phyloP scores from a whole-genome alignment of 768 basidiomycete genomes.

The Lactarius akahatsu region DNA sequence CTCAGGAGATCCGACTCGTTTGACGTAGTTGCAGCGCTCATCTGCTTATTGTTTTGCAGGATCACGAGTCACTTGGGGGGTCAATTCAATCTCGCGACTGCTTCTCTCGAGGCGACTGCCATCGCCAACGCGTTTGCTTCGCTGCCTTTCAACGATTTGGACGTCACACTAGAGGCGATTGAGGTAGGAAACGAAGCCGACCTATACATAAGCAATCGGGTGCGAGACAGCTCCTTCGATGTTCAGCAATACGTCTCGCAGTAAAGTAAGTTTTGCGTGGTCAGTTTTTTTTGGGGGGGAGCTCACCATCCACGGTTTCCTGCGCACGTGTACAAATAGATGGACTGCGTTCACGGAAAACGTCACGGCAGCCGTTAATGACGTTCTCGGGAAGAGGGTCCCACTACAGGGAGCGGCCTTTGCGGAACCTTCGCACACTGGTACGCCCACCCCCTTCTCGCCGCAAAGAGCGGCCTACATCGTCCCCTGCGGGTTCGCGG shows the following conservation, averaged over 20 bases:
- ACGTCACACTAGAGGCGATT: conserved; percentile 54
- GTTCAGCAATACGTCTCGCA: conserved; percentile 48
- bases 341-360: conserved; percentile 55
- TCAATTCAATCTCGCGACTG: conserved; percentile 48
- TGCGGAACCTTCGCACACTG: conserved; percentile 47
- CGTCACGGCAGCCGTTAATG: conserved; percentile 42
- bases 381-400: conserved; percentile 39
- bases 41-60: conserved; percentile 37
- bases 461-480: conserved; percentile 54
- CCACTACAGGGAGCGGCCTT: conserved; percentile 52
- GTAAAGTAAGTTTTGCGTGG: conserved; percentile 38
- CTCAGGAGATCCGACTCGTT: neutral
- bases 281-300: neutral
- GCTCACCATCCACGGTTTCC: neutral
- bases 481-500: conserved; percentile 43
- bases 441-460: conserved; percentile 44
- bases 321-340: conserved; percentile 36
- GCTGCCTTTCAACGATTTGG: conserved; percentile 38
- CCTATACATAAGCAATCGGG: conserved; percentile 49
- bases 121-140: conserved; percentile 51
- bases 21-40: neutral
- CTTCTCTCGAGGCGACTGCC: conserved; percentile 46
- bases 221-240: conserved; percentile 42
- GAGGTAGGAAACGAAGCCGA: conserved; percentile 66
- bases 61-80: conserved; percentile 64